Evolutionary conservation across 805 yeast genomes (phyloP).

Genomic region (Debaryomyces maramus): DNA sequence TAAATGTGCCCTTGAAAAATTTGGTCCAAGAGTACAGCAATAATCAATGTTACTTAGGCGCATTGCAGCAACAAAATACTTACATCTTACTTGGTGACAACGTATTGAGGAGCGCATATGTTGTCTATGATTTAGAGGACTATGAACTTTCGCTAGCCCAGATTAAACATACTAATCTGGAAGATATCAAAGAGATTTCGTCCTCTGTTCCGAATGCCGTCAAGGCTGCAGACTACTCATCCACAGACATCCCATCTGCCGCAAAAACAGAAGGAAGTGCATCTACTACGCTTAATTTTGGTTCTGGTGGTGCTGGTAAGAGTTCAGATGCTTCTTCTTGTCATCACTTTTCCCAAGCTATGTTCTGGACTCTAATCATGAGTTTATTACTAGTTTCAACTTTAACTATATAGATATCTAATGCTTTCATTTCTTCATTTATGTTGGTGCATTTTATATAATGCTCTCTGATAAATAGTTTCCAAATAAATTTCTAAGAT

Average conservation of each 20-base stretch:
- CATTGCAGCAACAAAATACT: constrained; percentile 16
- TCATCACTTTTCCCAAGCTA: too few species aligned
- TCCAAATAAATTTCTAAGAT: too few species aligned
- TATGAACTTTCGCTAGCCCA: constrained; percentile 54
- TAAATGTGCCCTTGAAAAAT: constrained; percentile 47
- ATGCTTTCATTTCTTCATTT: too few species aligned
- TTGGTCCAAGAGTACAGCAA: constrained; percentile 20
- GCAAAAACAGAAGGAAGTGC: constrained; percentile 3
- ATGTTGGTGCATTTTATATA: too few species aligned
- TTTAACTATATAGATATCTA: too few species aligned
- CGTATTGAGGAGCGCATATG: constrained; percentile 61
- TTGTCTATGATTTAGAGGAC: constrained; percentile 64
- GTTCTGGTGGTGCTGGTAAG: constrained; percentile 12
- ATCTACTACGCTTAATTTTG: constrained; percentile 17
- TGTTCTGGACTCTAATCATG: too few species aligned
- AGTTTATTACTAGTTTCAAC: too few species aligned
- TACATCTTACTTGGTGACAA: constrained; percentile 60
- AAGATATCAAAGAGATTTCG: constrained; percentile 47
- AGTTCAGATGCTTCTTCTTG: neutral
- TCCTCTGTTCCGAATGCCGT: constrained; percentile 52
- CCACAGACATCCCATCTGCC: constrained; percentile 26
- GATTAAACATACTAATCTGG: constrained; percentile 25
- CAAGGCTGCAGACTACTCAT: constrained; percentile 45
- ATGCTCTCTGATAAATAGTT: too few species aligned
- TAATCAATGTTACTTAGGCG: constrained; percentile 27